Evolutionary conservation across 768 basidiomycete genomes (phyloP).

Genomic region (Mrakia gelida): DNA sequence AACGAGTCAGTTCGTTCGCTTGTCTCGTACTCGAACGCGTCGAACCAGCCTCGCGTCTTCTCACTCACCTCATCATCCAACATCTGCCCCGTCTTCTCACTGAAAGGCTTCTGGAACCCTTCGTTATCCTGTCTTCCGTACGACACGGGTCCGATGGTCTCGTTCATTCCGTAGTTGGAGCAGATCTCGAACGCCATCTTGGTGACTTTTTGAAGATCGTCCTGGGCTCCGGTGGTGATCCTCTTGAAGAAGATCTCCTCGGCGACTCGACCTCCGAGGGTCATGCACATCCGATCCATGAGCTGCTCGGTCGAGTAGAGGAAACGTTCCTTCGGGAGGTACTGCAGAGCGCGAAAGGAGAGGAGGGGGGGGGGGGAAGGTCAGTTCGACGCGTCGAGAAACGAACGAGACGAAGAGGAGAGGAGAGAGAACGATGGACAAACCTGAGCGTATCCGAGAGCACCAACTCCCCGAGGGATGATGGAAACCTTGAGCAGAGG

Average conservation of each 20-base stretch:
- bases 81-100: conserved; percentile 33
- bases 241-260: conserved; percentile 96
- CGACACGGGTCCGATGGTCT: conserved; percentile 87
- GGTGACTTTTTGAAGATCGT: conserved; percentile 96
- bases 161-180: conserved; percentile 96
- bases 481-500: conserved; percentile 96
- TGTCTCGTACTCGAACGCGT: no score
- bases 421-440: conserved; percentile 33
- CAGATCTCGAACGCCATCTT: conserved; percentile 89
- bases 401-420: conserved; percentile 6
- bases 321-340: conserved; percentile 92
- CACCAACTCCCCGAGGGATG: conserved; percentile 92
- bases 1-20: neutral
- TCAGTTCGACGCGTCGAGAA: neutral
- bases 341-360: conserved; percentile 50
- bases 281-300: conserved; percentile 95
- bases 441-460: conserved; percentile 93
- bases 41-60: neutral
- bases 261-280: conserved; percentile 91
- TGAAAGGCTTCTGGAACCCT: conserved; percentile 31
- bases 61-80: conserved; percentile 33
- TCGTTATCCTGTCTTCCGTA: conserved; percentile 71
- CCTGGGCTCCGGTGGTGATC: conserved; percentile 96
- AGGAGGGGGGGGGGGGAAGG: conserved; percentile 12
- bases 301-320: conserved; percentile 93